Conservation (phyloP, 352 stramenopile species). For the Phytopythium ostracodes region DNA sequence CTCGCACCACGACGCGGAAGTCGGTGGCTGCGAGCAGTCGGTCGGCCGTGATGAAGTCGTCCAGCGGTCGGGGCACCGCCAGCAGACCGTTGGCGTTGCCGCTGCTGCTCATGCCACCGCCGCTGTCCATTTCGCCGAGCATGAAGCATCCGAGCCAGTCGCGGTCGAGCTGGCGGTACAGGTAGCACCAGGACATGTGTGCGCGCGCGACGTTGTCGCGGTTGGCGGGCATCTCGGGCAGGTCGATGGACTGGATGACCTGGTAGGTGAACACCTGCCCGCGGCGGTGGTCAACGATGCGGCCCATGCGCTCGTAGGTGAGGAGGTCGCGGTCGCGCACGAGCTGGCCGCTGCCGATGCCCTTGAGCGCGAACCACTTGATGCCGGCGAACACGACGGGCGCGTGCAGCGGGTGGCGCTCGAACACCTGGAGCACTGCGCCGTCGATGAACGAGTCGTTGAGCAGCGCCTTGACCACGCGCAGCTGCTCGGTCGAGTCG, state of each 20-base stretch:
- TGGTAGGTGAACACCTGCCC: conserved; percentile 56
- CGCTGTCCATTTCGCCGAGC: conserved; percentile 37
- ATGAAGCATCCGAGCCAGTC: conserved; percentile 58
- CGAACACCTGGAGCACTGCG: conserved; percentile 48
- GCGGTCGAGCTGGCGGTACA: conserved; percentile 45
- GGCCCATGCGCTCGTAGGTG: conserved; percentile 56
- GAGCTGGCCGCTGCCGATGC: conserved; percentile 24
- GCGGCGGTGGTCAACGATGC: conserved; percentile 39
- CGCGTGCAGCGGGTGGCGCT: conserved; percentile 32
- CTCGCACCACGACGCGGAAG: conserved; percentile 32
- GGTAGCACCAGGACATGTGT: conserved; percentile 45
- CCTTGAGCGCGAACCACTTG: conserved; percentile 55
- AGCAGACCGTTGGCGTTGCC: neutral
- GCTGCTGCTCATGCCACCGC: conserved; percentile 9
- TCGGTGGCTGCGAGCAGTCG: conserved; percentile 42
- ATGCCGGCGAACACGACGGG: conserved; percentile 55
- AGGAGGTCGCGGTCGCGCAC: conserved; percentile 48
- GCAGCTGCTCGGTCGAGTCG: conserved; percentile 49
- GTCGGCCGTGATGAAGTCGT: conserved; percentile 40
- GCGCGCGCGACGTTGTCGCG: conserved; percentile 28
- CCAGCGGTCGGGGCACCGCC: conserved; percentile 16
- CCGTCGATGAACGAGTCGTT: conserved; percentile 52
- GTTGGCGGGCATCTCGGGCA: conserved; percentile 45
- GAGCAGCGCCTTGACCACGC: conserved; percentile 43
- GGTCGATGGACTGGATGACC: conserved; percentile 47